Evolutionary conservation across 768 basidiomycete genomes (phyloP).

Genomic region (Leccinum subgranulosum): DNA sequence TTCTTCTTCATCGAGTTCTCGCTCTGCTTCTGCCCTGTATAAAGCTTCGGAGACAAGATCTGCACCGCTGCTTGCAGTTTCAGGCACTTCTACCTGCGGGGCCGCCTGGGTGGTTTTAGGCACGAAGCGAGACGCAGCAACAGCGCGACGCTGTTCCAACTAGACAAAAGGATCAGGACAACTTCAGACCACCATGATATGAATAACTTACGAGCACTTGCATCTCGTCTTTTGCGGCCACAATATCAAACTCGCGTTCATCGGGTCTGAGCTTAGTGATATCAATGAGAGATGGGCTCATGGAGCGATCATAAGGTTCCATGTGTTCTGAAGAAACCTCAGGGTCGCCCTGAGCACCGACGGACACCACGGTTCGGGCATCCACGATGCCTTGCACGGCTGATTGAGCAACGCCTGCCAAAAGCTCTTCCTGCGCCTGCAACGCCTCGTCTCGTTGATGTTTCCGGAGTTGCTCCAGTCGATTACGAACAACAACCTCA

Average conservation of each 20-base stretch:
- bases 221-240: constrained; percentile 64
- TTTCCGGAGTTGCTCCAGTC: constrained; percentile 93
- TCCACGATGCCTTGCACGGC: constrained; percentile 45
- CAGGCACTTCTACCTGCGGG: constrained; percentile 55
- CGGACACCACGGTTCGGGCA: constrained; percentile 35
- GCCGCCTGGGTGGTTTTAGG: constrained; percentile 65
- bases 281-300: constrained; percentile 81
- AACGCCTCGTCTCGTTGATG: constrained; percentile 94
- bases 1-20: constrained; percentile 93
- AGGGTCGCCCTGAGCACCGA: constrained; percentile 32
- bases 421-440: constrained; percentile 87
- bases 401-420: constrained; percentile 70
- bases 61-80: constrained; percentile 57
- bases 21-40: constrained; percentile 88
- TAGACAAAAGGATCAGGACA: constrained; percentile 7
- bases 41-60: constrained; percentile 88
- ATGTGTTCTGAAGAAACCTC: constrained; percentile 51
- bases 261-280: constrained; percentile 68
- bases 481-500: constrained; percentile 94
- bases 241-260: constrained; percentile 77
- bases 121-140: constrained; percentile 86
- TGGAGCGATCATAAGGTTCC: constrained; percentile 78
- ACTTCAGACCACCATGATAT: not conserved
- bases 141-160: constrained; percentile 76
- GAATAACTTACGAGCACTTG: constrained; percentile 53